Evolutionary conservation across 2,329 filamentous ascomycete genomes (phyloP).

Genomic region (Stagonosporopsis rhizophila): DNA sequence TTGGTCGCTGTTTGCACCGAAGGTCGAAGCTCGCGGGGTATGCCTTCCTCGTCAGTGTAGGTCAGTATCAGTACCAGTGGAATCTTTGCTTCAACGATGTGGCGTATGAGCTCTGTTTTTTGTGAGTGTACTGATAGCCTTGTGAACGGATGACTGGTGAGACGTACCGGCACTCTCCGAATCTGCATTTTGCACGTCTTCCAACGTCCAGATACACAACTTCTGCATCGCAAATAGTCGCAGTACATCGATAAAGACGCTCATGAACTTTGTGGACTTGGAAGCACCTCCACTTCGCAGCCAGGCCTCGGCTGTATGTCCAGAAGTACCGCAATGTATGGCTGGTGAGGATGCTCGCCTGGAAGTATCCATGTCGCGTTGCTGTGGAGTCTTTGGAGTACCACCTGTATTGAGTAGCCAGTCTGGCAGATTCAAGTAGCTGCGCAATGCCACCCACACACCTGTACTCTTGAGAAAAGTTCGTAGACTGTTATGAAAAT

Average conservation of each 20-base stretch:
- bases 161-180: constrained; percentile 70
- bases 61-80: constrained; percentile 76
- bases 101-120: constrained; percentile 71
- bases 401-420: constrained; percentile 60
- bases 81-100: constrained; percentile 79
- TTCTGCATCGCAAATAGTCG: constrained; percentile 82
- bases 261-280: constrained; percentile 76
- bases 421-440: constrained; percentile 69
- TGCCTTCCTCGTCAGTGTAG: constrained; percentile 51
- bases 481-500: constrained; percentile 66
- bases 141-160: too few relatives aligned
- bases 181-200: constrained; percentile 91
- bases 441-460: constrained; percentile 64
- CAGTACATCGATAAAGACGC: constrained; percentile 85
- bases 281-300: constrained; percentile 54
- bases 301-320: constrained; percentile 55
- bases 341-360: constrained; percentile 44
- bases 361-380: constrained; percentile 30
- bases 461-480: constrained; percentile 59
- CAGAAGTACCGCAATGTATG: constrained; percentile 46
- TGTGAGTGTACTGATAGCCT: not conserved
- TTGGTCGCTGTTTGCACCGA: constrained; percentile 61
- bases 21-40: constrained; percentile 47
- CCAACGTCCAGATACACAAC: constrained; percentile 85
- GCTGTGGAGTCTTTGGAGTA: constrained; percentile 33